phyloP scores from a whole-genome alignment of 495 filamentous ascomycete genomes.

The Emericellopsis terricola region DNA sequence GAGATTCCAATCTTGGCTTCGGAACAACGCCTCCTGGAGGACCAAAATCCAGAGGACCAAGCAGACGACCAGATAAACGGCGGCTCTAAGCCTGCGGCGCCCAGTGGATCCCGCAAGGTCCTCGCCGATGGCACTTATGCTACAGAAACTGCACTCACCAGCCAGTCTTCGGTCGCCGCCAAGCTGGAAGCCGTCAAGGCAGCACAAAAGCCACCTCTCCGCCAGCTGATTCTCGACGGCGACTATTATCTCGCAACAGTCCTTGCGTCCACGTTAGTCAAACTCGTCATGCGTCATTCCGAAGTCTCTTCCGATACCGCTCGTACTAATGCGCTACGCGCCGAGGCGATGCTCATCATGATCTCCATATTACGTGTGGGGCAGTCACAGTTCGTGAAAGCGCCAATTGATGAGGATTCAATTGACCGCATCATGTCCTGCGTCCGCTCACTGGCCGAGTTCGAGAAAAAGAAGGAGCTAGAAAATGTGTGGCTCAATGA shows the following conservation, averaged over 20 bases:
- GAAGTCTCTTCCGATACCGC: slow-evolving; percentile 78
- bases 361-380: slow-evolving; percentile 95
- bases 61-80: slow-evolving; percentile 63
- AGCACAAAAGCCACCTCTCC: slow-evolving; percentile 86
- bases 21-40: slow-evolving; percentile 78
- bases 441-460: slow-evolving; percentile 83
- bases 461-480: slow-evolving; percentile 70
- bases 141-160: slow-evolving; percentile 90
- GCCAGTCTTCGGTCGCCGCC: slow-evolving; percentile 72
- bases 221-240: slow-evolving; percentile 89
- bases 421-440: slow-evolving; percentile 96
- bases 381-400: slow-evolving; percentile 94
- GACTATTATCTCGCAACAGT: slow-evolving; percentile 96
- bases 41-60: slow-evolving; percentile 33
- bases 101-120: slow-evolving; percentile 75
- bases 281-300: slow-evolving; percentile 94
- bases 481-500: slow-evolving; percentile 91
- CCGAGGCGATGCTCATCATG: slow-evolving; percentile 99
- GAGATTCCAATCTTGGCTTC: slow-evolving; percentile 96
- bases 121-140: slow-evolving; percentile 95
- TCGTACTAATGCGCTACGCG: slow-evolving; percentile 83
- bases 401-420: slow-evolving; percentile 93
- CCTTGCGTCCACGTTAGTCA: slow-evolving; percentile 85
- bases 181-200: slow-evolving; percentile 93
- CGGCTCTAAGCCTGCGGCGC: slow-evolving; percentile 52